Percentiles rank a stretch among this genome's conserved stretches.
phyloP scores from a whole-genome alignment of 2,329 filamentous ascomycete species.

The Aspergillus versicolor region DNA sequence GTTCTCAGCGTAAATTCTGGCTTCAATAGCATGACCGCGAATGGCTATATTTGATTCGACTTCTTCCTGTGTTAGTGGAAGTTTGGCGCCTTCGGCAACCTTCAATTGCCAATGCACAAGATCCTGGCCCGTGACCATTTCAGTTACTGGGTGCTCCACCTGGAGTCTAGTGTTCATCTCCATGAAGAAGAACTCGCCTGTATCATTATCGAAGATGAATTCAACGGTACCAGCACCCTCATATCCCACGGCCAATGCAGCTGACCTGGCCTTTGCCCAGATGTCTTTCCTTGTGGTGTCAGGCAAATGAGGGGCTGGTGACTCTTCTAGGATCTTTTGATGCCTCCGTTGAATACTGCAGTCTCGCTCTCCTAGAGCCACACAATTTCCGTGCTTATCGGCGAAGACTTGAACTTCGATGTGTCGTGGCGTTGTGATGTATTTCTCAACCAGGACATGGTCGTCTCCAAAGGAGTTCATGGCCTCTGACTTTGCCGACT shows the following conservation, averaged over 20 bases:
- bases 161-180: constrained; percentile 81
- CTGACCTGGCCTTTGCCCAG: constrained; percentile 64
- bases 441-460: constrained; percentile 67
- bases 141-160: constrained; percentile 93
- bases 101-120: constrained; percentile 94
- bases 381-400: constrained; percentile 63
- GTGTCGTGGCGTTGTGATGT: constrained; percentile 65
- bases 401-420: constrained; percentile 69
- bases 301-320: constrained; percentile 61
- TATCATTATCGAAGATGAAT: constrained; percentile 69
- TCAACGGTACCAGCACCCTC: constrained; percentile 67
- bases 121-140: constrained; percentile 73
- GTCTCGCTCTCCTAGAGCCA: constrained; percentile 64
- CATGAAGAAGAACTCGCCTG: constrained; percentile 68
- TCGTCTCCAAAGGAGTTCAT: constrained; percentile 65
- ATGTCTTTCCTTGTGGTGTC: constrained; percentile 62
- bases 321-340: constrained; percentile 67
- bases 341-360: constrained; percentile 66
- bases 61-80: constrained; percentile 65
- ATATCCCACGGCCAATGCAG: constrained; percentile 63
- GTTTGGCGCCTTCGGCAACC: constrained; percentile 70
- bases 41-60: constrained; percentile 69
- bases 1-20: constrained; percentile 94
- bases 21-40: constrained; percentile 87
- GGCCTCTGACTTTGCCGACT: constrained; percentile 64